These are phyloP conservation scores for Lepiota venenata DNA, from an alignment of 768 basidiomycete species.

Conservation along the genomic window DNA sequence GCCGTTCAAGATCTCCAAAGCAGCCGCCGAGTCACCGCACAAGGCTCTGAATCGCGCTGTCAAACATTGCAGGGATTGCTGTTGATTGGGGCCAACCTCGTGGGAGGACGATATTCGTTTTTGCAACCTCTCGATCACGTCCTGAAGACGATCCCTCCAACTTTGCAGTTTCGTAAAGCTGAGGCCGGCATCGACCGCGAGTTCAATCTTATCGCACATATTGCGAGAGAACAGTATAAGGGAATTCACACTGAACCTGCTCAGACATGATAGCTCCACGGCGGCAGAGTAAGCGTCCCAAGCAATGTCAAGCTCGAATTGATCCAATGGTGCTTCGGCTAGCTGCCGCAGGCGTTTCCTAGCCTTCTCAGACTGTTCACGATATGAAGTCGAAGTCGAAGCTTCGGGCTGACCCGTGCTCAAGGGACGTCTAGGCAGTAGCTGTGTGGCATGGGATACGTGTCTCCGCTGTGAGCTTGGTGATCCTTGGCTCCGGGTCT, in stretches of 20 bases:
- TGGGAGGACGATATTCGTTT: background rate
- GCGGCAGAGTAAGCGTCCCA: constrained; percentile 36
- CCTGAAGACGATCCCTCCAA: constrained; percentile 26
- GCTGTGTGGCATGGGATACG: constrained; percentile 17
- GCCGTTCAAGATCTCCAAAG: background rate
- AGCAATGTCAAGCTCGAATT: constrained; percentile 33
- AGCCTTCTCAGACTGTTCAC: background rate
- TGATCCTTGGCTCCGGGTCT: constrained; percentile 6
- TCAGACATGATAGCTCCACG: background rate
- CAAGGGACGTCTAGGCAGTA: constrained; percentile 2
- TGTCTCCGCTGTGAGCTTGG: constrained; percentile 23
- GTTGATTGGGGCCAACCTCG: background rate
- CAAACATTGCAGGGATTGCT: background rate
- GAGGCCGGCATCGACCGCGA: background rate
- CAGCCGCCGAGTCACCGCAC: background rate
- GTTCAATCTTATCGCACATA: constrained; percentile 22
- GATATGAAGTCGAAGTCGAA: background rate
- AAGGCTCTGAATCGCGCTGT: background rate
- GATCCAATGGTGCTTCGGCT: constrained; percentile 1
- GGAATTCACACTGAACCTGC: background rate
- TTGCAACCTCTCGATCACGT: constrained; percentile 24
- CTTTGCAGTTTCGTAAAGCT: background rate
- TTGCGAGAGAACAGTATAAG: constrained; percentile 21
- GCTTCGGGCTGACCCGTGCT: background rate
- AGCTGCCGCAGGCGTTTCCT: background rate